Percentiles rank a stretch among this genome's conserved stretches.
Evolutionary conservation across 78 protist genomes (phyloP).

Genomic region (Tieghemostelium lacteum): DNA sequence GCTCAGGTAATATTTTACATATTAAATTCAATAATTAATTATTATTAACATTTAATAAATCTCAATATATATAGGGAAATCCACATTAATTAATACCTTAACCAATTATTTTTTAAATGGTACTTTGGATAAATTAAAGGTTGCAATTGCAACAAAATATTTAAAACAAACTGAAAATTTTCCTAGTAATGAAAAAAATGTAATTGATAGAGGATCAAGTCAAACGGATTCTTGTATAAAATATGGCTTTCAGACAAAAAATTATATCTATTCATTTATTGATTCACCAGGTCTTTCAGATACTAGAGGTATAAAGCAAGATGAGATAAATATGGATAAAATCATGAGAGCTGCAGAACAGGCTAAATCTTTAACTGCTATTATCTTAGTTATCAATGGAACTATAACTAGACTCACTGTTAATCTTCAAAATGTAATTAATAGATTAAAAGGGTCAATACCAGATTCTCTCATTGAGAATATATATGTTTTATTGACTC

Average conservation of each 20-base stretch:
- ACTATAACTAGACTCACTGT: not conserved
- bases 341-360: not conserved
- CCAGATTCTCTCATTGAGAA: slow-evolving; percentile 5
- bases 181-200: not conserved
- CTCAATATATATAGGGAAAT: slow-evolving; percentile 7
- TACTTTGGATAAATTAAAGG: not conserved
- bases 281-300: slow-evolving; percentile 34
- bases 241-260: not conserved
- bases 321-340: slow-evolving; percentile 3
- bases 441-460: not conserved
- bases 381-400: slow-evolving; percentile 3
- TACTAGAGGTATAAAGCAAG: slow-evolving; percentile 17
- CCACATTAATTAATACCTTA: slow-evolving; percentile 1
- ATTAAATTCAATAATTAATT: too few relatives aligned
- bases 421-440: not conserved
- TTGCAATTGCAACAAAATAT: too few relatives aligned
- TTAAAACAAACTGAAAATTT: slow-evolving; percentile 2
- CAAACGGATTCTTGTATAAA: slow-evolving; percentile 1
- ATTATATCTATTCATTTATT: not conserved
- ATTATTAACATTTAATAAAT: not conserved
- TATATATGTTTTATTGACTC: not conserved
- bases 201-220: not conserved
- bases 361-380: not conserved
- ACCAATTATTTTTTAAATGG: not conserved
- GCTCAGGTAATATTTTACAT: not conserved